Evolutionary conservation across 176 grass and related monocot genomes (phyloP).

Genomic region (Oryza meridionalis): DNA sequence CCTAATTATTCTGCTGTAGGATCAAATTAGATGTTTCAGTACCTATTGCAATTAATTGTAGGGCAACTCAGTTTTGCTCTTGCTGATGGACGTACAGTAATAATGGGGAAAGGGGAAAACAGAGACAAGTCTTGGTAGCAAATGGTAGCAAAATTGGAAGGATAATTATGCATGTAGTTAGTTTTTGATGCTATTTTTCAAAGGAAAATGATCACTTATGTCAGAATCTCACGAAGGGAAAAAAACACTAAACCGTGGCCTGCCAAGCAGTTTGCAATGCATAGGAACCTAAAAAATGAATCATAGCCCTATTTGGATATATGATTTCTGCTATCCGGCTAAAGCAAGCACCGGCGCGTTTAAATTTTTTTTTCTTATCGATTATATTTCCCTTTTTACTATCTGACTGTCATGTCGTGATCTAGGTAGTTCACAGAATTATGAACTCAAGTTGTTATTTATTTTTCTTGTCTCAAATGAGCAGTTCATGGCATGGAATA

Average conservation of each 20-base stretch:
- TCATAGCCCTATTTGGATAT: slow-evolving; percentile 2
- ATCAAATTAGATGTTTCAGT: background rate
- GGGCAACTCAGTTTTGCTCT: background rate
- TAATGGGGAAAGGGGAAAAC: background rate
- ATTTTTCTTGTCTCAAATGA: background rate
- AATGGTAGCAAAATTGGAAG: slow-evolving; percentile 18
- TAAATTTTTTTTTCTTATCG: slow-evolving; percentile 4
- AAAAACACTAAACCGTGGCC: background rate
- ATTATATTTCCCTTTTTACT: background rate
- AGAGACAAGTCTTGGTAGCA: background rate
- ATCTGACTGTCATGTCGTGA: slow-evolving; percentile 15
- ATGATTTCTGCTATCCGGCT: background rate
- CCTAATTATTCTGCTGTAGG: background rate
- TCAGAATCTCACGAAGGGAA: background rate
- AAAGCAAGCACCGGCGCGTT: background rate
- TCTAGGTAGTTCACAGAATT: background rate
- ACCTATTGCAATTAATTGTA: background rate
- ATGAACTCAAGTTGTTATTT: slow-evolving; percentile 7
- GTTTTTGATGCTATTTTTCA: background rate
- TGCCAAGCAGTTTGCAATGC: slow-evolving; percentile 3
- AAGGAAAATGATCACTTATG: background rate
- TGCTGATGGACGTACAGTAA: background rate
- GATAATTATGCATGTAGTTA: background rate
- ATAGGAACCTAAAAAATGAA: background rate
- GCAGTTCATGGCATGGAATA: slow-evolving; percentile 94